phyloP scores from a whole-genome alignment of 2,329 filamentous ascomycete species.

The Fusarium pseudocircinatum region DNA sequence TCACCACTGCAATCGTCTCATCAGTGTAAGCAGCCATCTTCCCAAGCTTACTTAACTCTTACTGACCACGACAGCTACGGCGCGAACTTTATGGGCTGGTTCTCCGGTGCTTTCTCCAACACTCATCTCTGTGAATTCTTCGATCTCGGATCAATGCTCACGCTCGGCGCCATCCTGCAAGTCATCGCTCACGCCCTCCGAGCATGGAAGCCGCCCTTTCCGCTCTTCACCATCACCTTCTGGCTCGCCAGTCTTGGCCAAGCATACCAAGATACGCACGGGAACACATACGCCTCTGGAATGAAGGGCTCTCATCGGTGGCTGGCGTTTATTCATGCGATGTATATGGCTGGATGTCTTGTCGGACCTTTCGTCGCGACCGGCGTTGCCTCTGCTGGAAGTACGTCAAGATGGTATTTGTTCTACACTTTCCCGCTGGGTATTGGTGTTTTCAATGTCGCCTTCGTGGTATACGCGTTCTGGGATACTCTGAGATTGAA shows the following conservation, averaged over 20 bases:
- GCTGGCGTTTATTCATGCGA: slow-evolving; percentile 72
- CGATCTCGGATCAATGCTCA: slow-evolving; percentile 65
- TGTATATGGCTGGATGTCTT: slow-evolving; percentile 67
- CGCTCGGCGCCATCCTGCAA: slow-evolving; percentile 65
- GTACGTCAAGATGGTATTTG: slow-evolving; percentile 58
- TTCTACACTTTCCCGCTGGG: slow-evolving; percentile 67
- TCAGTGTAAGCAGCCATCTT: slow-evolving; percentile 53
- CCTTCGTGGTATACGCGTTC: slow-evolving; percentile 59
- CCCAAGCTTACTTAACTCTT: not conserved
- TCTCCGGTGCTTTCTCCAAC: slow-evolving; percentile 66
- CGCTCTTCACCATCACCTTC: slow-evolving; percentile 66
- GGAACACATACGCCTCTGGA: slow-evolving; percentile 68
- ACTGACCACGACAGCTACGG: slow-evolving; percentile 50
- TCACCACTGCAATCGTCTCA: slow-evolving; percentile 62
- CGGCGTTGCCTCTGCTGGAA: slow-evolving; percentile 55
- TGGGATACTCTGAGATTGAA: slow-evolving; percentile 54
- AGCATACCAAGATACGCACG: slow-evolving; percentile 71
- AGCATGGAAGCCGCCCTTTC: slow-evolving; percentile 65
- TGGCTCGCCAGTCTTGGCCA: slow-evolving; percentile 67
- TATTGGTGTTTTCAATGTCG: slow-evolving; percentile 61
- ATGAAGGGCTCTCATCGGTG: slow-evolving; percentile 64
- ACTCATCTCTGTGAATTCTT: slow-evolving; percentile 62
- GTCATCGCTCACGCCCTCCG: slow-evolving; percentile 63
- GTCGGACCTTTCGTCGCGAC: slow-evolving; percentile 65
- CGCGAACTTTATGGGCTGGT: slow-evolving; percentile 68